Evolutionary conservation across 371 early-diverging fungal genomes (phyloP).

Genomic region (Circinella umbellata): DNA sequence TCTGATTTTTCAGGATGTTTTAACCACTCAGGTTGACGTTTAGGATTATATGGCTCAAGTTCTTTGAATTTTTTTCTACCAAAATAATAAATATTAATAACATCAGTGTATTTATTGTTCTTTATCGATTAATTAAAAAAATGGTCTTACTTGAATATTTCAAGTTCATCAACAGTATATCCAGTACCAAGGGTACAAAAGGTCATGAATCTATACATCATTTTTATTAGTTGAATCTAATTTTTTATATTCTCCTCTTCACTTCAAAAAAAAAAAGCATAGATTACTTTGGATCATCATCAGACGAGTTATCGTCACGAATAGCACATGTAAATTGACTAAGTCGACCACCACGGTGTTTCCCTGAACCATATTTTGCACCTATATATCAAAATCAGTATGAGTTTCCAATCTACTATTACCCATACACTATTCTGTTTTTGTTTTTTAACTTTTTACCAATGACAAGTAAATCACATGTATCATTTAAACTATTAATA

Average conservation of each 20-base stretch:
- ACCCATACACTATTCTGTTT: not conserved
- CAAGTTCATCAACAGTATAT: slow-evolving; percentile 60
- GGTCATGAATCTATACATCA: slow-evolving; percentile 47
- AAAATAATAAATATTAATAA: not conserved
- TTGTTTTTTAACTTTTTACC: slow-evolving; percentile 40
- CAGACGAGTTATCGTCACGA: slow-evolving; percentile 51
- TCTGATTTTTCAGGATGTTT: slow-evolving; percentile 57
- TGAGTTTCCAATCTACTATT: not conserved
- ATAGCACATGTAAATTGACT: slow-evolving; percentile 74
- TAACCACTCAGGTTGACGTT: slow-evolving; percentile 61
- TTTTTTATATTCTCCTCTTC: too few relatives aligned
- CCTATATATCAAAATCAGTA: slow-evolving; percentile 25
- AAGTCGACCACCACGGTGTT: slow-evolving; percentile 57
- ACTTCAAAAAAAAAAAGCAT: not conserved
- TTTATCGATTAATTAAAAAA: not conserved
- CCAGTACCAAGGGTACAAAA: slow-evolving; percentile 79
- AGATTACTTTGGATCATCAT: slow-evolving; percentile 13
- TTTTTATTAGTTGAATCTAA: not conserved
- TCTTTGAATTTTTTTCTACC: slow-evolving; percentile 23
- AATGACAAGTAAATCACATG: slow-evolving; percentile 74
- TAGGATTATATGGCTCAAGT: slow-evolving; percentile 43
- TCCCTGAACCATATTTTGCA: slow-evolving; percentile 66
- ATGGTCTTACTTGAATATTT: slow-evolving; percentile 39
- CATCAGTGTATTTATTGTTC: not conserved
- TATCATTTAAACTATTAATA: slow-evolving; percentile 68